Conservation (phyloP, 1,284 basidiomycete genomes). For the Waitea zeae region DNA sequence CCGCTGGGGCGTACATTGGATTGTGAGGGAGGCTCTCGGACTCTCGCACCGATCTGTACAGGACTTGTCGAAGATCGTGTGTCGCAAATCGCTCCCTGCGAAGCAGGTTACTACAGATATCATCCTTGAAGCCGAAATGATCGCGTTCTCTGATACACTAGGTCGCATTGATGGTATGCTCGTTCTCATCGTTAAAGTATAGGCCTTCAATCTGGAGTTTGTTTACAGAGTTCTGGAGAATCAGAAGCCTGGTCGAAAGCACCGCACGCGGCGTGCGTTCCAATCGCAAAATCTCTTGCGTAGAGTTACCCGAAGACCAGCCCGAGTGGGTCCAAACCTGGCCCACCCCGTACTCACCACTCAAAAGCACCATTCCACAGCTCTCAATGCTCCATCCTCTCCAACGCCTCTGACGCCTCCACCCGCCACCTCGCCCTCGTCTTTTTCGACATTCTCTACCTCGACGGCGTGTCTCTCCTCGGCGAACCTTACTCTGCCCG, state of each 20-base stretch:
- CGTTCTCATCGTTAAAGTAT: too few relatives aligned
- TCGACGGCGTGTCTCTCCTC: slow-evolving; percentile 43
- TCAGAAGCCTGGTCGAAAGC: slow-evolving; percentile 33
- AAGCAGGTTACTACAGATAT: slow-evolving; percentile 22
- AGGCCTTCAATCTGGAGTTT: neutral
- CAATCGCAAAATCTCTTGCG: neutral
- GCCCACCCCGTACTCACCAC: neutral
- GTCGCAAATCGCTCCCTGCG: too few relatives aligned
- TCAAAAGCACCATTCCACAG: too few relatives aligned
- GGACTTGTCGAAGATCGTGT: neutral
- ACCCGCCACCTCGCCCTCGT: slow-evolving; percentile 56
- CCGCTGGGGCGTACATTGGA: slow-evolving; percentile 40
- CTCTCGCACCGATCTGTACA: too few relatives aligned
- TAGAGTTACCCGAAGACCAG: neutral
- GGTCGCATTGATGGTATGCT: slow-evolving; percentile 36
- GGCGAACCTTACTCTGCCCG: slow-evolving; percentile 37
- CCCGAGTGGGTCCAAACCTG: neutral
- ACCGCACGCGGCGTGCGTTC: slow-evolving; percentile 30
- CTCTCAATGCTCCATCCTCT: slow-evolving; percentile 25
- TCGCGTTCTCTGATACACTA: slow-evolving; percentile 47
- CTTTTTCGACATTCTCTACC: slow-evolving; percentile 67
- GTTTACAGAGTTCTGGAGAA: slow-evolving; percentile 50
- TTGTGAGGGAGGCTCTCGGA: neutral
- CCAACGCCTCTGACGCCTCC: slow-evolving; percentile 19
- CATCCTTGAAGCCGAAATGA: slow-evolving; percentile 80